Conservation (phyloP, 192 early-diverging fungal genomes). For the Entomortierella lignicola region DNA sequence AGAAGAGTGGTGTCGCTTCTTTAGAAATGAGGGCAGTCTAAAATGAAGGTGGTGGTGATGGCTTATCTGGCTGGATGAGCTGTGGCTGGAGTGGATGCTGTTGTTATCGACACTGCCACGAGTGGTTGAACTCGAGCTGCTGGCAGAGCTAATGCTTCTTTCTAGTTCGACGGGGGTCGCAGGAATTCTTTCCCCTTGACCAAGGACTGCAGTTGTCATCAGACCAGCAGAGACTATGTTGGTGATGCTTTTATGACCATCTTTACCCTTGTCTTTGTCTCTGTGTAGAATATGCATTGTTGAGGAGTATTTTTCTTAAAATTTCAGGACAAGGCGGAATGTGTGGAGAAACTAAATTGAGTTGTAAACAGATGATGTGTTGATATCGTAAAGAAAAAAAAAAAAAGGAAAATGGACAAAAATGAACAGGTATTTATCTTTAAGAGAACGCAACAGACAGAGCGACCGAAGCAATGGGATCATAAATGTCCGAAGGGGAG, state of each 20-base stretch:
- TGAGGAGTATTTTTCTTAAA: no score
- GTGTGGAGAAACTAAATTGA: no score
- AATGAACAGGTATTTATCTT: no score
- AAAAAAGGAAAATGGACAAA: neutral
- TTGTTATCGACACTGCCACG: slow-evolving; percentile 9
- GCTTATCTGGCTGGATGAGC: slow-evolving; percentile 3
- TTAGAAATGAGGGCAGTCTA: slow-evolving; percentile 20
- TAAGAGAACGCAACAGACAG: no score
- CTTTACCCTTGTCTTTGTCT: slow-evolving; percentile 4
- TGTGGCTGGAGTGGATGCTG: slow-evolving; percentile 1
- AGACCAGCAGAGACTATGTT: slow-evolving; percentile 11
- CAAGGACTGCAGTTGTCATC: slow-evolving; percentile 26
- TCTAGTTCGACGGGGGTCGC: neutral
- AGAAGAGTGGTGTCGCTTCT: slow-evolving; percentile 15
- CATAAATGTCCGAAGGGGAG: no score
- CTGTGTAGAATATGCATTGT: no score
- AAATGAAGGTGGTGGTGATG: slow-evolving; percentile 29
- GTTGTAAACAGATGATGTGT: no score
- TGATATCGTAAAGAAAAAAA: no score
- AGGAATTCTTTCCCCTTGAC: neutral
- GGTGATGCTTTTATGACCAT: neutral
- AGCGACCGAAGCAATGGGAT: no score
- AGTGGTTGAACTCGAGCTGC: slow-evolving; percentile 1
- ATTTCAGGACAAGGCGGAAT: no score
- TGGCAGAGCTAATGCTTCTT: slow-evolving; percentile 3